phyloP scores from a whole-genome alignment of 2,329 filamentous ascomycete species.

The Tolypocladium tundrense region DNA sequence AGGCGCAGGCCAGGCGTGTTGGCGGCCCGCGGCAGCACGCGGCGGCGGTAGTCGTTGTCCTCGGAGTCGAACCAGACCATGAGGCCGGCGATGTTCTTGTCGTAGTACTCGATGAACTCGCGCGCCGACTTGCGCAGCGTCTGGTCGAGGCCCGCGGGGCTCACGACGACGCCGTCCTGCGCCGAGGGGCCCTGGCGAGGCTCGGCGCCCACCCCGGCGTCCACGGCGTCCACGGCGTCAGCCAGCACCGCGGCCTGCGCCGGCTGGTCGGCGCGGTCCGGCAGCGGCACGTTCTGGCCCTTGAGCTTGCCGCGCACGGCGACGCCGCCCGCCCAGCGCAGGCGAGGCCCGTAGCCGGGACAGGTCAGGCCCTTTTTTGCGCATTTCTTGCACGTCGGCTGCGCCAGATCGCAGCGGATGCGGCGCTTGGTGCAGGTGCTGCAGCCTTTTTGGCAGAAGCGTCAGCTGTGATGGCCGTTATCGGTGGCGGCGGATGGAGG shows the following conservation, averaged over 20 bases:
- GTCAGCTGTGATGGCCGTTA: not conserved
- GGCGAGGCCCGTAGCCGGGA: conserved; percentile 14
- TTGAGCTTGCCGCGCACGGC: conserved; percentile 16
- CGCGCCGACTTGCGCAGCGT: conserved; percentile 9
- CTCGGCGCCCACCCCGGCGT: not conserved
- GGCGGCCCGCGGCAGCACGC: conserved; percentile 14
- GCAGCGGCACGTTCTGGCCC: conserved; percentile 9
- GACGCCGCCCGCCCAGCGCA: conserved; percentile 18
- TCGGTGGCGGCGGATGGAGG: not conserved
- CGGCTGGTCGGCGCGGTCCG: not conserved
- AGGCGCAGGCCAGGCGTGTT: conserved; percentile 15
- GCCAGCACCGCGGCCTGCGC: not conserved
- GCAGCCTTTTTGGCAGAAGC: conserved; percentile 8
- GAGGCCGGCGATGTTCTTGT: conserved; percentile 16
- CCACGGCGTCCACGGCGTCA: not conserved
- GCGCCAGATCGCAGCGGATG: conserved; percentile 16
- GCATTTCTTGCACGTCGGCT: conserved; percentile 16
- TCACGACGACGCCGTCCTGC: not conserved
- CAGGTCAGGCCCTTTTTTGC: conserved; percentile 16
- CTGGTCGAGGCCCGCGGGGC: conserved; percentile 5
- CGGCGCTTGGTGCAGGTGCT: conserved; percentile 16
- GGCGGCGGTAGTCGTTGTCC: conserved; percentile 17
- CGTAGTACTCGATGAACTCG: conserved; percentile 17
- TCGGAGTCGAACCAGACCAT: conserved; percentile 21
- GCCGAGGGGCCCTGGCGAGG: not conserved